Percentiles rank a stretch among this genome's conserved stretches.
phyloP scores from a whole-genome alignment of 2,329 filamentous ascomycete genomes.

The Ophiostoma ulmi region DNA sequence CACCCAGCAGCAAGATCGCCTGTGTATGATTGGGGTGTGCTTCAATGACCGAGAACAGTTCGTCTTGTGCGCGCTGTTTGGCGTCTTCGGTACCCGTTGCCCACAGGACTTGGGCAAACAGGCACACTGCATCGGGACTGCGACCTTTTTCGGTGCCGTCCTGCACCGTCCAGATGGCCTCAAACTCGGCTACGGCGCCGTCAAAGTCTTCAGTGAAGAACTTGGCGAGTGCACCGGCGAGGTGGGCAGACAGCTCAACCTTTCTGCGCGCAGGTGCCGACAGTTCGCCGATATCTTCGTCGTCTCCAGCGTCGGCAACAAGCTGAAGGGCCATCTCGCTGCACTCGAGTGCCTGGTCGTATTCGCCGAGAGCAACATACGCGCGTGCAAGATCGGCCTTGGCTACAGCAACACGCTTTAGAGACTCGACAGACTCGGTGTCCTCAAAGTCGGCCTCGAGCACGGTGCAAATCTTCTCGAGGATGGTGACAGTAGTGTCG shows the following conservation, averaged over 20 bases:
- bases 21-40: conserved; percentile 68
- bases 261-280: conserved; percentile 60
- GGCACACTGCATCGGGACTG: conserved; percentile 71
- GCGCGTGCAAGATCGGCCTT: conserved; percentile 84
- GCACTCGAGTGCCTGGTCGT: conserved; percentile 66
- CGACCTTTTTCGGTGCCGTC: conserved; percentile 59
- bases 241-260: conserved; percentile 73
- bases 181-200: conserved; percentile 72
- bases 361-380: conserved; percentile 64
- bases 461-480: conserved; percentile 61
- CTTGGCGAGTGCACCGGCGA: conserved; percentile 78
- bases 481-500: conserved; percentile 54
- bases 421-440: conserved; percentile 67
- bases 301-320: conserved; percentile 39
- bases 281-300: conserved; percentile 57
- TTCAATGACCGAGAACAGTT: conserved; percentile 76
- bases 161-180: conserved; percentile 72
- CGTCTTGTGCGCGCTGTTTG: conserved; percentile 67
- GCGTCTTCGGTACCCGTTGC: conserved; percentile 73
- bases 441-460: conserved; percentile 81
- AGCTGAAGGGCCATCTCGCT: conserved; percentile 77
- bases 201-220: conserved; percentile 65
- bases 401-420: conserved; percentile 73
- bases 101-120: conserved; percentile 90
- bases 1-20: conserved; percentile 73